These are phyloP conservation scores for Fusarium sp. DNA, from an alignment of 2,329 filamentous ascomycete species.

Conservation along the genomic window DNA sequence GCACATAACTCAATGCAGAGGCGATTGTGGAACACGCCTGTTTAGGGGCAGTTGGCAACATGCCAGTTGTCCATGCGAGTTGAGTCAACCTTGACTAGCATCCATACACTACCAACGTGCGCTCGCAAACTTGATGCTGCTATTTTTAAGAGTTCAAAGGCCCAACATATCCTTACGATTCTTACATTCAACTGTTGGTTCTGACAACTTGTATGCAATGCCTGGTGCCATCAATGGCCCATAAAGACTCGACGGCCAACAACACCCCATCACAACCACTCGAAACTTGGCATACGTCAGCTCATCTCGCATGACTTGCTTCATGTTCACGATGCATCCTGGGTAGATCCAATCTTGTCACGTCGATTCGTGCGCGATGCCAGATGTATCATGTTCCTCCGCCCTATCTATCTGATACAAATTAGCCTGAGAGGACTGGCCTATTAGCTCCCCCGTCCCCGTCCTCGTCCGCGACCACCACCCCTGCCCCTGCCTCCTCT, in stretches of 20 bases:
- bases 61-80: neutral
- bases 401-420: conserved; percentile 27
- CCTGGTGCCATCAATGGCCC: neutral
- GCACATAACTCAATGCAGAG: neutral
- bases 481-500: conserved; percentile 51
- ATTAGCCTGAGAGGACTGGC: neutral
- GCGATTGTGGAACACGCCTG: neutral
- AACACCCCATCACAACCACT: neutral
- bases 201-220: neutral
- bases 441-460: conserved; percentile 39
- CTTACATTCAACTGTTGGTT: neutral
- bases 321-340: neutral
- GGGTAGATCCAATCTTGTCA: neutral
- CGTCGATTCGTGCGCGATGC: conserved; percentile 19
- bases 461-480: conserved; percentile 44
- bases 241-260: conserved; percentile 1
- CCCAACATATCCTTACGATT: neutral
- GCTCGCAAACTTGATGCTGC: neutral
- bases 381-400: conserved; percentile 17
- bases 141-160: neutral
- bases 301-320: conserved; percentile 9
- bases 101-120: neutral
- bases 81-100: neutral
- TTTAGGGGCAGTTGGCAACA: neutral
- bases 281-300: conserved; percentile 13